Conservation (phyloP, 768 basidiomycete genomes). For the Mycena belliarum region DNA sequence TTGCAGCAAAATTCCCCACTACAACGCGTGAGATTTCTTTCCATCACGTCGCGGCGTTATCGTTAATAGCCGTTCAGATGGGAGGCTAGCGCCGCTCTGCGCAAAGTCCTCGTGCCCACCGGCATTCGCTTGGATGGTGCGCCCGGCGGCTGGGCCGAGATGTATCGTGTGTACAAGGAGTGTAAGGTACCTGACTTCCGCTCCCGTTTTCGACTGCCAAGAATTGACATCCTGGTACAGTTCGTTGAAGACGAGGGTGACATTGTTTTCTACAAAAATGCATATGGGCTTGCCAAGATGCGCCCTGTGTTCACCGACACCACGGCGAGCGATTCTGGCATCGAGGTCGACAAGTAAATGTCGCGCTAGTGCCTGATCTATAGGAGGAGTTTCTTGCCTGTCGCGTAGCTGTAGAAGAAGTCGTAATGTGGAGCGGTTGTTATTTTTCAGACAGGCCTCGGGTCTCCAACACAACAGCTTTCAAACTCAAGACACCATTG, state of each 20-base stretch:
- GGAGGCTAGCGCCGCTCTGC: slow-evolving; percentile 88
- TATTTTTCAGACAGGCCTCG: not conserved
- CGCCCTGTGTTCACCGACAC: slow-evolving; percentile 66
- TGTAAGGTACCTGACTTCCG: slow-evolving; percentile 61
- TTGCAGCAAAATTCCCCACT: slow-evolving; percentile 95
- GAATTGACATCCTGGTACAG: slow-evolving; percentile 29
- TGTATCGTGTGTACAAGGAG: slow-evolving; percentile 72
- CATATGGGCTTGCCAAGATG: slow-evolving; percentile 70
- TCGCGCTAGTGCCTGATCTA: not conserved
- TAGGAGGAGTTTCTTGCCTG: slow-evolving; percentile 13
- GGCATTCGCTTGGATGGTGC: slow-evolving; percentile 66
- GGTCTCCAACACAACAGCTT: no score
- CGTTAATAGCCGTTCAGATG: slow-evolving; percentile 51
- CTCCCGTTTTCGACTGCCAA: not conserved
- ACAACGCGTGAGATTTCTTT: slow-evolving; percentile 61
- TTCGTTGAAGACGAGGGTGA: slow-evolving; percentile 95
- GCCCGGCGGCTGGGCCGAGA: slow-evolving; percentile 80
- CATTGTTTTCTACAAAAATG: slow-evolving; percentile 90
- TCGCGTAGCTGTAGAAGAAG: not conserved
- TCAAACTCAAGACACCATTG: no score
- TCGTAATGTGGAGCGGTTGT: not conserved
- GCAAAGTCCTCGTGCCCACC: slow-evolving; percentile 66
- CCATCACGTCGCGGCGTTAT: not conserved
- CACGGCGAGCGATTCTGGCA: slow-evolving; percentile 54
- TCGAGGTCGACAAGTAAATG: slow-evolving; percentile 50